Evolutionary conservation across 805 yeast genomes (phyloP), one percentile per base, ranked within the genome.

Genomic region (Metschnikowia peoriensis): DNA sequence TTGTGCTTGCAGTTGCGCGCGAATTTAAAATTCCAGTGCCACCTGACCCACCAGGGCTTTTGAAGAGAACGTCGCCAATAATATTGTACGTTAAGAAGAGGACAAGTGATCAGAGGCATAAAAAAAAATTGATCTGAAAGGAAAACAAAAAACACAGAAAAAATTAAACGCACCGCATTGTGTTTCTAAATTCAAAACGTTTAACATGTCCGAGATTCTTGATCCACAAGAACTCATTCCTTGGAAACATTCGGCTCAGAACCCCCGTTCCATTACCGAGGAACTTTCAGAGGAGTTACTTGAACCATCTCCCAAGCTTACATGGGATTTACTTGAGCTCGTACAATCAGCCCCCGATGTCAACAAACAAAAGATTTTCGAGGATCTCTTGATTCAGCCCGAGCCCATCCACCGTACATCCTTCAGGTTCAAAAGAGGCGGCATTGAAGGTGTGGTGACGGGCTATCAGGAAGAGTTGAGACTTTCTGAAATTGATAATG

Each of bases 321-420:
- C 87, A 0, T 83, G 92, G 86, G 85, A 82, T 45, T 72, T 93
- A 58, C 73, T 92, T 7, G 88, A 88, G 61, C 66, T 81, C 17
- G 78, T 89, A 7, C 96, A 89, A 64, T 76, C 75, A 16, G 65
- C 73, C 2, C 89, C 88, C 0, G 63, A 69, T 5, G 66, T 77
- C 10, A 66, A 72, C 45, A 62, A 68, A 41, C 57, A 62, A 28
- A 50, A 50, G 15, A 66, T 83, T 16, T 77, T 78, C 51, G 71
- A 75, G 29, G 72, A 77, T 6, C 71, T 91, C 50, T 69, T 86
- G 38, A 68, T 73, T 7, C 50, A 80, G 1, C 97, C 98, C 0
- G 72, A 75, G 4, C 73, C 83, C 4, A 75, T 84, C 14, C 78
- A 82, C 12, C 78, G 96, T 55, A 82, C 94, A 0, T 71, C 82